Base-by-base conservation (phyloP, 1,284 basidiomycete genomes). In the Cryptococcus deneoformans region DNA sequence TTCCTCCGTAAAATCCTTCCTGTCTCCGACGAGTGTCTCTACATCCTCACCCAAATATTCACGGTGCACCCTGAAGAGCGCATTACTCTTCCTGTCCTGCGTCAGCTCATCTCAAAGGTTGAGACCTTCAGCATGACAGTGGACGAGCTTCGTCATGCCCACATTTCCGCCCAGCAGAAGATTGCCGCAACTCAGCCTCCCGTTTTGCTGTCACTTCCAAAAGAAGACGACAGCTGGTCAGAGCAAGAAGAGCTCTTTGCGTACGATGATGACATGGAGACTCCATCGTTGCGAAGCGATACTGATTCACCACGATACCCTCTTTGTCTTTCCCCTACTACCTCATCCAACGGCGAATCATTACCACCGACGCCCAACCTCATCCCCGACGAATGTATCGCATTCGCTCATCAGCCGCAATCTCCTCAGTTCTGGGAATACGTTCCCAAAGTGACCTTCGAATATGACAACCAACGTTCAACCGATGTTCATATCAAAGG, bases 1-100 rank as follows among this genome's bases (percentile, higher is more conserved):
- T 87, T 87, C 68, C 82, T 94, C 34, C 82, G 82, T n/a, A 76
- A 83, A 20, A 84, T 86, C 61, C 81, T 91, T 3, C 88, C 88
- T 14, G 87, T 93, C 66, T 75, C 77, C 16, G 43, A 62, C 46
- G 58, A 70, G 39, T 71, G 74, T 56, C 70, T 86, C 77, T 62
- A 80, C 79, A 49, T 84, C 75, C 71, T 86, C 80, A 48, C 84
- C 71, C 73, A 85, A 81, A 68, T 84, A 80, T 76, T 87, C 84
- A 61, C 82, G 81, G 47, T 87, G 83, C 59, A 82, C 77, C 57
- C 80, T 76, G 38, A 82, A 80, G 42, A 84, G 78, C 52, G 83
- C 79, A 71, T 86, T 58, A 79, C 82, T n/a, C 79, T 93, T 53
- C 74, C 80, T n/a, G 82, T 86, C 35, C 81, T 93, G 3, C 82